Percentiles rank a stretch among this genome's conserved stretches.
Conservation (phyloP, 2,329 filamentous ascomycete genomes). For the Tolypocladium sp. region DNA sequence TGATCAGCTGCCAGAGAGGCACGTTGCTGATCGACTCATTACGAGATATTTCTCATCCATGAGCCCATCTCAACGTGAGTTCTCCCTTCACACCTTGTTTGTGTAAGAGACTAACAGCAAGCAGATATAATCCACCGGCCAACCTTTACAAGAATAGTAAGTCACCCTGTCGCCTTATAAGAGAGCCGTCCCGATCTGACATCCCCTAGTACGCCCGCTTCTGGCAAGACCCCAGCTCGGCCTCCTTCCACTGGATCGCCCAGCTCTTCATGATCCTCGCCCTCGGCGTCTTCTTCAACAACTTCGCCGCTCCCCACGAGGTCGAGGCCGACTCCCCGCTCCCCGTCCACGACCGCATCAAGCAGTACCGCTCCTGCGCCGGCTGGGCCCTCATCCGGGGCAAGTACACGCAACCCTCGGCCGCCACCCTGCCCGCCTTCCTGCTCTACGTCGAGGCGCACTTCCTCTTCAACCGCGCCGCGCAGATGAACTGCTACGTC, state of each 20-base stretch:
- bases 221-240: slow-evolving; percentile 30
- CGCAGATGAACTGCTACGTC: slow-evolving; percentile 45
- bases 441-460: slow-evolving; percentile 43
- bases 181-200: background rate
- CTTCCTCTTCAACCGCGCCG: slow-evolving; percentile 40
- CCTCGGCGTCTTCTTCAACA: slow-evolving; percentile 35
- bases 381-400: slow-evolving; percentile 41
- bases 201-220: slow-evolving; percentile 37
- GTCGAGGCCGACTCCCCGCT: slow-evolving; percentile 28
- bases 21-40: slow-evolving; percentile 39
- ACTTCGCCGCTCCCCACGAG: slow-evolving; percentile 33
- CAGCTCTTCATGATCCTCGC: slow-evolving; percentile 39
- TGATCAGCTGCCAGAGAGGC: slow-evolving; percentile 34
- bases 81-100: background rate
- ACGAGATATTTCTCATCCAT: slow-evolving; percentile 44
- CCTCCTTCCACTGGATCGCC: slow-evolving; percentile 38
- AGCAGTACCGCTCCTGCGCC: slow-evolving; percentile 37
- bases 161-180: slow-evolving; percentile 2
- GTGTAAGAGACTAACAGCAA: slow-evolving; percentile 2
- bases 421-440: slow-evolving; percentile 39
- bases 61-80: slow-evolving; percentile 41
- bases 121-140: slow-evolving; percentile 44
- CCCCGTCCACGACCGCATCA: slow-evolving; percentile 34
- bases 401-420: slow-evolving; percentile 40
- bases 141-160: slow-evolving; percentile 36